Evolutionary conservation across 1,284 basidiomycete genomes (phyloP).

Genomic region (Ustilago shanxiensis): DNA sequence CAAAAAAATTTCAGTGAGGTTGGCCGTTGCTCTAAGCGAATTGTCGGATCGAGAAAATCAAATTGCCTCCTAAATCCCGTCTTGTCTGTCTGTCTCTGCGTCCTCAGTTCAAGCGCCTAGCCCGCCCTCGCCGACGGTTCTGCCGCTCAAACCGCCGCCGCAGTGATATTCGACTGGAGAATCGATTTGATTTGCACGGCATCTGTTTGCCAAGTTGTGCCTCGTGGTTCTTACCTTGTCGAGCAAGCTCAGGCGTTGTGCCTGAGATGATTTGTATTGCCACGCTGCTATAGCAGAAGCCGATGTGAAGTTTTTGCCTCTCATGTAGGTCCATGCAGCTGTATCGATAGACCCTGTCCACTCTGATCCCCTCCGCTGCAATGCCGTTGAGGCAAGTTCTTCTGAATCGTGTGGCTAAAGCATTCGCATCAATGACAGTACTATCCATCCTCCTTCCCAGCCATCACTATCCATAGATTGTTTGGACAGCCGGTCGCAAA

Average conservation of each 20-base stretch:
- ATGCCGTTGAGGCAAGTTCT: not conserved
- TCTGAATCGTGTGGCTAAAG: not conserved
- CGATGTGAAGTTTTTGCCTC: not conserved
- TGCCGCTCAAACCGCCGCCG: not conserved
- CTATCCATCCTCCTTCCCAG: not conserved
- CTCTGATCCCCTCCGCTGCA: slow-evolving; percentile 4
- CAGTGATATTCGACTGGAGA: not conserved
- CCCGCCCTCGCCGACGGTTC: not conserved
- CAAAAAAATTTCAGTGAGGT: not conserved
- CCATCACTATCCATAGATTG: slow-evolving; percentile 5
- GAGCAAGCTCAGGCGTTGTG: not conserved
- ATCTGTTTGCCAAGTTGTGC: slow-evolving; percentile 8
- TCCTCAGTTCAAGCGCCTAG: not conserved
- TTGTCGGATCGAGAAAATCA: not conserved
- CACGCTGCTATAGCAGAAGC: not conserved
- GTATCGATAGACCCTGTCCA: not conserved
- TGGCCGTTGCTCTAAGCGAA: not conserved
- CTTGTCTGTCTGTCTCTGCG: not conserved
- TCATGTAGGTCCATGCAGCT: not conserved
- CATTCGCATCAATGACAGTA: not conserved
- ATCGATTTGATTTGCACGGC: not conserved
- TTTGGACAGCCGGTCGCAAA: not conserved
- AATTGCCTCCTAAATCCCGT: not conserved
- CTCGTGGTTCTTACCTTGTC: not conserved
- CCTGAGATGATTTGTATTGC: slow-evolving; percentile 3